Evolutionary conservation across 2,329 filamentous ascomycete species (phyloP).

Genomic region (Zarea fungicola): DNA sequence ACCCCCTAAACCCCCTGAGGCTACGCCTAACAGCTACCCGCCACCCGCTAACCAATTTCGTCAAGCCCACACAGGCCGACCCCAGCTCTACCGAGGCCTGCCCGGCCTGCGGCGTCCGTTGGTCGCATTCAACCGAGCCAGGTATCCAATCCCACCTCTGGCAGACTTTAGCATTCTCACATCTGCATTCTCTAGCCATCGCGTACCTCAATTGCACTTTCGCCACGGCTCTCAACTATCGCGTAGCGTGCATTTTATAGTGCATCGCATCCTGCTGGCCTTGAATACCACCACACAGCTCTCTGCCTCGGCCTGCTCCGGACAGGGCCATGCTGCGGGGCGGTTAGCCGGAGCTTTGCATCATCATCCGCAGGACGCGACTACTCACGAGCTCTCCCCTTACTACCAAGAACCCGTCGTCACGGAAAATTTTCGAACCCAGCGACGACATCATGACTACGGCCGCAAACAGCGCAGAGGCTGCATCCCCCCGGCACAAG

Average conservation of each 20-base stretch:
- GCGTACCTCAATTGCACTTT: not conserved
- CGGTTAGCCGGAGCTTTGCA: constrained; percentile 11
- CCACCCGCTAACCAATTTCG: not conserved
- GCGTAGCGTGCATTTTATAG: not conserved
- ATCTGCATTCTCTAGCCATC: too few species aligned
- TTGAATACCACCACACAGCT: not conserved
- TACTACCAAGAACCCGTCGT: not conserved
- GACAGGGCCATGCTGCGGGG: constrained; percentile 11
- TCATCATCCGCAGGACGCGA: not conserved
- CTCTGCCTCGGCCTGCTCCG: constrained; percentile 11
- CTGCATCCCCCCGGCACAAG: constrained; percentile 31
- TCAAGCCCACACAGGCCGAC: not conserved
- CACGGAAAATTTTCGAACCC: constrained; percentile 4
- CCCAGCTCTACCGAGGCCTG: constrained; percentile 10
- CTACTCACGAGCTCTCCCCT: not conserved
- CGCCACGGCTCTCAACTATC: not conserved
- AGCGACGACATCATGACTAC: constrained; percentile 15
- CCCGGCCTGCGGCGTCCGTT: constrained; percentile 3
- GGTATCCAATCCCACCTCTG: not conserved
- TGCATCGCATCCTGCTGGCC: not conserved
- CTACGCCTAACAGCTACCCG: constrained; percentile 1
- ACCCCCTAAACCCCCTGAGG: not conserved
- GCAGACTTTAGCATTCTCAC: not conserved
- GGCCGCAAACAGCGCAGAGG: constrained; percentile 21
- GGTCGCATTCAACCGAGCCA: constrained; percentile 12